A percentile compares a stretch with the other conserved stretches of the same genome.
Conservation (phyloP, 345 rosid species). For the Populus simonii region DNA sequence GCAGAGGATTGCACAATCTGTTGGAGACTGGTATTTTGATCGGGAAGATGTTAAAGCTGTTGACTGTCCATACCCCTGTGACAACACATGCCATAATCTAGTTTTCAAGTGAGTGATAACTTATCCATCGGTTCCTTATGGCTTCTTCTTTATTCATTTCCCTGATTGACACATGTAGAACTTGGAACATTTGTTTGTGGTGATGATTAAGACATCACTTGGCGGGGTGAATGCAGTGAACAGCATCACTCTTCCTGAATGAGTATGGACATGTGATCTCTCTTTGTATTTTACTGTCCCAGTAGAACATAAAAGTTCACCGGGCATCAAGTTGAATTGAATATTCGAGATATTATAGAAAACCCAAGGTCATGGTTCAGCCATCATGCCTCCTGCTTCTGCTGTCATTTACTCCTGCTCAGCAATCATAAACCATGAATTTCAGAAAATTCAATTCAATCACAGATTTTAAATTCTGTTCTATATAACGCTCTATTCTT, state of each 20-base stretch:
- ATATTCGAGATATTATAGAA: background rate
- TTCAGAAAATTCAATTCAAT: no score
- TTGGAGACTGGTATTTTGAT: constrained; percentile 34
- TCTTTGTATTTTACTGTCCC: background rate
- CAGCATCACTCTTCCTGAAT: constrained; percentile 7
- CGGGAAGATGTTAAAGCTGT: constrained; percentile 20
- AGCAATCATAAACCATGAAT: no score
- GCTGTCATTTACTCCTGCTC: background rate
- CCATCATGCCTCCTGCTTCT: background rate
- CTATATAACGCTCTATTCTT: background rate
- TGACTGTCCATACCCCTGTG: constrained; percentile 31
- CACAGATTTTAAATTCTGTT: background rate
- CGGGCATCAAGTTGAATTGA: background rate
- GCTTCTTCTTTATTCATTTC: constrained; percentile 9
- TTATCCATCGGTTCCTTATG: constrained; percentile 13
- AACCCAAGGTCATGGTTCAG: background rate
- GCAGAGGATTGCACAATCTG: constrained; percentile 29
- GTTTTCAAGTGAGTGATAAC: constrained; percentile 40
- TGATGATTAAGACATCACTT: background rate
- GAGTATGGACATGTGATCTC: background rate
- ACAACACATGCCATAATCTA: constrained; percentile 19
- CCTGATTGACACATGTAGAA: constrained; percentile 7
- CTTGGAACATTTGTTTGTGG: constrained; percentile 14
- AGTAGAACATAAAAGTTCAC: constrained; percentile 1
- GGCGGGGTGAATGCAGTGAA: constrained; percentile 7